Conservation (phyloP, 495 filamentous ascomycete species). For the Daldinia loculata region DNA sequence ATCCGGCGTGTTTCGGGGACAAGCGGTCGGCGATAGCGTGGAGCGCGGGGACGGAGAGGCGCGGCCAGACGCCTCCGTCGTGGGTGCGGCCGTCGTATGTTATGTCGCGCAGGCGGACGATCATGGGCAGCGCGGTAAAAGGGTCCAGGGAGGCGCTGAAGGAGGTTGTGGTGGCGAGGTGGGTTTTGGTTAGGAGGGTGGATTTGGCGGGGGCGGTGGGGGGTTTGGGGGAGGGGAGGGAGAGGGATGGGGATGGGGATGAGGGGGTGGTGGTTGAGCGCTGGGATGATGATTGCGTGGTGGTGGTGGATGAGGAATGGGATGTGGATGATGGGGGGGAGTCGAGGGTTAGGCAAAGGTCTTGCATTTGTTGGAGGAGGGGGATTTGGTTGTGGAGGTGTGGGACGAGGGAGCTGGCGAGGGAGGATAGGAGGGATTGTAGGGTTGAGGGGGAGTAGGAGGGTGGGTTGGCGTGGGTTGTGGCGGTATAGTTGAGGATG, state of each 20-base stretch:
- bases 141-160: constrained; percentile 14
- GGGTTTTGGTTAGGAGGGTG: constrained; percentile 21
- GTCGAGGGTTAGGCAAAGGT: constrained; percentile 26
- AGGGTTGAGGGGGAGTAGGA: constrained; percentile 26
- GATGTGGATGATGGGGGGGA: background rate
- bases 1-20: constrained; percentile 42
- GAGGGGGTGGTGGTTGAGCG: no score
- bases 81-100: constrained; percentile 12
- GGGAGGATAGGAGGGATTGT: constrained; percentile 10
- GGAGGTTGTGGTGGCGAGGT: constrained; percentile 19
- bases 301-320: no score
- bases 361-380: constrained; percentile 29
- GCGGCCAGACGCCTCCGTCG: constrained; percentile 43
- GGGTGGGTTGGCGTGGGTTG: constrained; percentile 16
- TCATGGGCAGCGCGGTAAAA: constrained; percentile 38
- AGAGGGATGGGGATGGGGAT: no score
- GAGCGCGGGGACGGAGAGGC: constrained; percentile 46
- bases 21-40: constrained; percentile 42
- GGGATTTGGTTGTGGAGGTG: constrained; percentile 38
- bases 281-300: no score
- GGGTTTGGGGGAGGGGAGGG: constrained; percentile 1
- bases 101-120: constrained; percentile 35
- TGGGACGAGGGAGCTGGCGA: constrained; percentile 37
- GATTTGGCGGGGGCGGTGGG: background rate
- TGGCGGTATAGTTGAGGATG: constrained; percentile 9